These are phyloP conservation scores for Stachybotrys chartarum DNA, from an alignment of 2,329 filamentous ascomycete genomes.

Conservation along the genomic window DNA sequence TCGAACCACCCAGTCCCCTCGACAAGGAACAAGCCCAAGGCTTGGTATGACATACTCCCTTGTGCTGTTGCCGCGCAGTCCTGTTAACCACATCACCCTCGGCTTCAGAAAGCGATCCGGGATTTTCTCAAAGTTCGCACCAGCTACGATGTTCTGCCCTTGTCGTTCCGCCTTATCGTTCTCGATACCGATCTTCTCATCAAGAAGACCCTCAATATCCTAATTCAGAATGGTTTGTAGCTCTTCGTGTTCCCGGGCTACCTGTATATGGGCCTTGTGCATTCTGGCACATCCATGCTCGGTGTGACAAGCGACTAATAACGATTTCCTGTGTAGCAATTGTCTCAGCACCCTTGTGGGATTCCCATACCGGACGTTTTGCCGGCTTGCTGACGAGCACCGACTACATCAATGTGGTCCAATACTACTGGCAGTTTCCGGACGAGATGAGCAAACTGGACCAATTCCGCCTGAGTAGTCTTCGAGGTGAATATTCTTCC, in stretches of 20 bases:
- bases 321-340: slow-evolving; percentile 57
- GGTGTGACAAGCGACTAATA: slow-evolving; percentile 9
- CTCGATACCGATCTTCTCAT: slow-evolving; percentile 93
- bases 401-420: slow-evolving; percentile 97
- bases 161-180: slow-evolving; percentile 92
- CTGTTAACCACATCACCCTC: neutral
- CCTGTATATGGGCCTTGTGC: neutral
- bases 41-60: slow-evolving; percentile 48
- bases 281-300: slow-evolving; percentile 3
- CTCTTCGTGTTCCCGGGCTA: neutral
- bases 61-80: slow-evolving; percentile 4
- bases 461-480: slow-evolving; percentile 84
- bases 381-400: slow-evolving; percentile 91
- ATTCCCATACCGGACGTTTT: slow-evolving; percentile 87
- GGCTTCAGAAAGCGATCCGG: slow-evolving; percentile 71
- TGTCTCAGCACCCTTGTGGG: slow-evolving; percentile 95
- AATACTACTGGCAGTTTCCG: slow-evolving; percentile 98
- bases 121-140: slow-evolving; percentile 94
- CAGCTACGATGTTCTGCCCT: slow-evolving; percentile 93
- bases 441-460: slow-evolving; percentile 85
- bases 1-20: slow-evolving; percentile 45
- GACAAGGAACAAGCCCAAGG: slow-evolving; percentile 74
- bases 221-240: slow-evolving; percentile 81
- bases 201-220: slow-evolving; percentile 92
- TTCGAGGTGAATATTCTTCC: slow-evolving; percentile 59